Evolutionary conservation across 371 early-diverging fungal species (phyloP).

Genomic region (Apophysomyces trapeziformis): DNA sequence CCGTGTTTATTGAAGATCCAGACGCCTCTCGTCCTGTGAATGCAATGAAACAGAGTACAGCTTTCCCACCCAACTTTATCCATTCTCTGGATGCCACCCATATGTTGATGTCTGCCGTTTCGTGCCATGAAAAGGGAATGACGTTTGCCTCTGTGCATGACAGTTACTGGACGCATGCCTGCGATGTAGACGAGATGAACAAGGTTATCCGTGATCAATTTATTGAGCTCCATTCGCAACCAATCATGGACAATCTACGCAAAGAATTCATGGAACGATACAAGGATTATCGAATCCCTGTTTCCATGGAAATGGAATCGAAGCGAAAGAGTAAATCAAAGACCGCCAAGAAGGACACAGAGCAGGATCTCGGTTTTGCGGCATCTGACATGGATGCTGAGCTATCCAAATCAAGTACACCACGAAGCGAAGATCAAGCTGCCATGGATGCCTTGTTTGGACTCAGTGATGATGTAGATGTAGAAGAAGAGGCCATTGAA

Average conservation of each 20-base stretch:
- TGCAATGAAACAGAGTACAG: conserved; percentile 89
- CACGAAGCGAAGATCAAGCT: conserved; percentile 2
- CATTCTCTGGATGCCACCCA: conserved; percentile 98
- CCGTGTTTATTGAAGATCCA: conserved; percentile 75
- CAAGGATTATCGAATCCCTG: conserved; percentile 71
- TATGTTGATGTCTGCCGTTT: conserved; percentile 94
- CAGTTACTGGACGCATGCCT: conserved; percentile 98
- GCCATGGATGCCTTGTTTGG: conserved; percentile 43
- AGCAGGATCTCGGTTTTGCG: conserved; percentile 20
- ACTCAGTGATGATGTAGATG: conserved; percentile 16
- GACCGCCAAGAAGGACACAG: conserved; percentile 17
- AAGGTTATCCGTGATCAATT: conserved; percentile 89
- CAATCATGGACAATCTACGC: conserved; percentile 85
- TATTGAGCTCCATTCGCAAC: conserved; percentile 81
- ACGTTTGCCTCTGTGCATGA: conserved; percentile 97
- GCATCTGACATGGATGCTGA: conserved; percentile 9
- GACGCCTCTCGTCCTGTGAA: conserved; percentile 83
- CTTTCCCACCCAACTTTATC: conserved; percentile 98
- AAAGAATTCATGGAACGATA: conserved; percentile 88
- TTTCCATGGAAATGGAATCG: conserved; percentile 44
- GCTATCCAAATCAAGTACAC: neutral
- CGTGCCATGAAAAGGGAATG: conserved; percentile 79
- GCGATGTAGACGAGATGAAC: conserved; percentile 89
- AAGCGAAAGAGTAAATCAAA: conserved; percentile 7
- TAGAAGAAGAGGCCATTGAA: conserved; percentile 15